Base-by-base conservation (phyloP, 2,329 filamentous ascomycete genomes). In the Stromatinia cepivora region DNA sequence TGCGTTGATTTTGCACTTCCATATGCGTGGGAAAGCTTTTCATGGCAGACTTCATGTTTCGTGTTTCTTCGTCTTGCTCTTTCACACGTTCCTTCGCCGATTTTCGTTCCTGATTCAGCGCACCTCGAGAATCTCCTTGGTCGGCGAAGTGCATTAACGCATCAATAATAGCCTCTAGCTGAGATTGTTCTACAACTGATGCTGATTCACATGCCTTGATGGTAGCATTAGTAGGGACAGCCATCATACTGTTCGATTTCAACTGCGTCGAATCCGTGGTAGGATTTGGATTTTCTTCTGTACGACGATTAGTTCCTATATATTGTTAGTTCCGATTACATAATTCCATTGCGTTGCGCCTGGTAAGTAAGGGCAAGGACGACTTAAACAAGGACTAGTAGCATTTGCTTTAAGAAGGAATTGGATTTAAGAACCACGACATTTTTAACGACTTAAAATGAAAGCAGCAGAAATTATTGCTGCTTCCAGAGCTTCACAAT, bases 141-240 rank as follows among this genome's bases (percentile, higher is more conserved):
- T 63, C 46, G 45, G 31, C 46, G 9, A 63, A 59, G 20, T 59
- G 36, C 36, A 59, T 59, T 25, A 59, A 45, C 7, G 56, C 56
- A 28, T 45, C 39, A 28, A 59, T 11, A 45, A 59, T 15, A 36
- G 34, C 34, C 36, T 57, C 54, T 59, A 25, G 36, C 56, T 59
- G 34, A 36, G 36, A 42, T 59, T n/a, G 25, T 28, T 59, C 36
- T 39, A n/a, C n/a, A 6, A 42, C 56, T 25, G 54, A 22, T 15
- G n/a, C 22, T 42, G 36, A 36, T 58, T 36, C 34, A 39, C 34
- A 58, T n/a, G 15, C 1, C 3, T 39, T 58, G 56, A 10, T 58
- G 34, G 17, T 34, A 42, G 34, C 11, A 15, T 28, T 25, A 13
- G 6, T 36, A 58, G 34, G 9, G n/a, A 8, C 34, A n/a, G 4